phyloP scores from a whole-genome alignment of 495 filamentous ascomycete species.

The Aspergillus sclerotioniger region DNA sequence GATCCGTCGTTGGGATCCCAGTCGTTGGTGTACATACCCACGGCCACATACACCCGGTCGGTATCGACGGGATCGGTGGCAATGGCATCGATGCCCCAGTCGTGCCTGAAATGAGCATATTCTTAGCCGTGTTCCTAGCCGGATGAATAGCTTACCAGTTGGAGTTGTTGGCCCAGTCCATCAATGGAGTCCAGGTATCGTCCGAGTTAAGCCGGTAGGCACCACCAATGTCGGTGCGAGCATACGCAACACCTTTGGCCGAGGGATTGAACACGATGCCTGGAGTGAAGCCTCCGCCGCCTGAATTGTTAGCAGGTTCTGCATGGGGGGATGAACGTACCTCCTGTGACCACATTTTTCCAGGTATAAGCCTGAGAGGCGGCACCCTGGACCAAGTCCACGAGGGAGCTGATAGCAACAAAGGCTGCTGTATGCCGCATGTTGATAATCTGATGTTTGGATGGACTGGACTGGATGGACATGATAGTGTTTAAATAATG shows the following conservation, averaged over 20 bases:
- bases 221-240: conserved; percentile 17
- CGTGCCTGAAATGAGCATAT: conserved; percentile 9
- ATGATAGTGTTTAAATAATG: background rate
- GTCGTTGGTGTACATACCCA: conserved; percentile 18
- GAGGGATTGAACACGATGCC: conserved; percentile 17
- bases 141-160: conserved; percentile 15
- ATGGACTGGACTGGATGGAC: background rate
- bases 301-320: conserved; percentile 1
- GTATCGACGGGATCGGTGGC: conserved; percentile 17
- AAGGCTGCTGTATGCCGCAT: background rate
- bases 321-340: background rate
- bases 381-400: conserved; percentile 8
- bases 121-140: too few relatives aligned
- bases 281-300: conserved; percentile 16
- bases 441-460: background rate
- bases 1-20: conserved; percentile 18
- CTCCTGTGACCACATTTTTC: conserved; percentile 17
- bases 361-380: conserved; percentile 17
- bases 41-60: conserved; percentile 13
- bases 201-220: conserved; percentile 20
- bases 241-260: conserved; percentile 13
- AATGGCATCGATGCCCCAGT: conserved; percentile 16
- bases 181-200: conserved; percentile 16
- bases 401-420: background rate
- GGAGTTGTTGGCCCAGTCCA: conserved; percentile 9